Evolutionary conservation across 352 stramenopile species (phyloP), one percentile per base, ranked within the genome.

Genomic region (Pythium utonaiense): DNA sequence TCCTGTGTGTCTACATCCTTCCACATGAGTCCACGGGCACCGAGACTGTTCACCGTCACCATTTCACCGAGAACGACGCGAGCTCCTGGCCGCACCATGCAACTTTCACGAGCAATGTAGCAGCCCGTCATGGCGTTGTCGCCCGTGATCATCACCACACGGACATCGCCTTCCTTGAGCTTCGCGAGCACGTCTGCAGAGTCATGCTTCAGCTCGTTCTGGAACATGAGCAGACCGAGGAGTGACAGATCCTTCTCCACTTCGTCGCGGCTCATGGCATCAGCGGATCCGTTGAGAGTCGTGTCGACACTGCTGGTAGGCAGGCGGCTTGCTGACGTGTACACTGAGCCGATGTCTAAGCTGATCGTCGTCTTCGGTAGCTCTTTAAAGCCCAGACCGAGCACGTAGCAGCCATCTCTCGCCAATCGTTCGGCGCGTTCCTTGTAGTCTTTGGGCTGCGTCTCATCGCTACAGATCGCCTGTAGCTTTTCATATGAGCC

Each of bases 401-500:
- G 77, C 64, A 96, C 86, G 73, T 97, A 97, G 61, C 86, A 89
- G 28, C 90, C 90, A 57, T 90, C 67, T 58, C 79, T 91, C 34
- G 87, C 80, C 34, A 83, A 64, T 22, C 78, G 66, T 53, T 86
- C 71, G 7, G 86, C 68, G 0, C 58, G 78, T 34, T 71, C 60
- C 31, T 74, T 71, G 70, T 95, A 96, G 59, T 93, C 79, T 30
- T 51, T 58, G 21, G 90, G 90, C 17, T 96, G 66, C 17, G 74
- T 86, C 12, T 69, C 62, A 6, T 60, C 49, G n/a, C 66, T 60
- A 27, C 75, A 88, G 38, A 96, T 53, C 56, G 73, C 72, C 54
- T 81, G 67, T 62, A 97, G 87, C 57, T 86, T 88, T 64, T 97
- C 89, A 60, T 87, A 86, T 69, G 84, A 95, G 8, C 90, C 90